phyloP scores from a whole-genome alignment of 2,329 filamentous ascomycete species.

The Trichothecium sympodiale region DNA sequence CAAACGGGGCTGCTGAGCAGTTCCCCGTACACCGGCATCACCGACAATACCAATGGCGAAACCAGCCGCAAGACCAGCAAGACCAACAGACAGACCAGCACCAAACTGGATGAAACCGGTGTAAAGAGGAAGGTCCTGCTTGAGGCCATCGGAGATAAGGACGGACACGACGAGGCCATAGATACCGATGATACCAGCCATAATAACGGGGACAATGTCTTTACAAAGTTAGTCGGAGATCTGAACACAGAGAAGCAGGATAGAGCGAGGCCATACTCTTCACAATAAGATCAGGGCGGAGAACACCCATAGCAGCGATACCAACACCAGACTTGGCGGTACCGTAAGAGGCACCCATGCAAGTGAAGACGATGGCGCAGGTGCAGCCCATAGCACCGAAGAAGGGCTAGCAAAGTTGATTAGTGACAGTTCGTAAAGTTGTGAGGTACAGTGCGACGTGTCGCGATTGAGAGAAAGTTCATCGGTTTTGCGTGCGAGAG shows the following conservation, averaged over 20 bases:
- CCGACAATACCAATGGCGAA: constrained; percentile 83
- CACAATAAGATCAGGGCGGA: constrained; percentile 94
- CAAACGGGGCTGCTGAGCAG: constrained; percentile 71
- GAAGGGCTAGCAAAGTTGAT: constrained; percentile 49
- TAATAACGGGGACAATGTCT: constrained; percentile 99
- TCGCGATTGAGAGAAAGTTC: too few species aligned
- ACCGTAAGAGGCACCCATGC: constrained; percentile 92
- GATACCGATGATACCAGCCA: constrained; percentile 99
- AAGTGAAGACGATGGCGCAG: constrained; percentile 93
- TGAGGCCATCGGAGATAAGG: constrained; percentile 70
- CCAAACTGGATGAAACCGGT: constrained; percentile 80
- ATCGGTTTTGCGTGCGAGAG: too few species aligned
- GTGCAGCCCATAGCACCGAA: constrained; percentile 98
- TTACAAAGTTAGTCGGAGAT: constrained; percentile 10
- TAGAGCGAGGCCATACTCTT: constrained; percentile 73
- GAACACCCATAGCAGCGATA: constrained; percentile 96
- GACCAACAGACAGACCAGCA: constrained; percentile 71
- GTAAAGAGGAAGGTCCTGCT: constrained; percentile 62
- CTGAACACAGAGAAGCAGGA: not conserved
- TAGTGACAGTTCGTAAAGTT: too few species aligned
- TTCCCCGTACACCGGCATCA: constrained; percentile 81
- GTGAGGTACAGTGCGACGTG: too few species aligned
- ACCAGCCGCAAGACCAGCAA: constrained; percentile 73
- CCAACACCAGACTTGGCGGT: constrained; percentile 98
- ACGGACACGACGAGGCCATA: constrained; percentile 87